Evolutionary conservation across 441 rosid species (phyloP).

Genomic region (Isatis lusitanica): DNA sequence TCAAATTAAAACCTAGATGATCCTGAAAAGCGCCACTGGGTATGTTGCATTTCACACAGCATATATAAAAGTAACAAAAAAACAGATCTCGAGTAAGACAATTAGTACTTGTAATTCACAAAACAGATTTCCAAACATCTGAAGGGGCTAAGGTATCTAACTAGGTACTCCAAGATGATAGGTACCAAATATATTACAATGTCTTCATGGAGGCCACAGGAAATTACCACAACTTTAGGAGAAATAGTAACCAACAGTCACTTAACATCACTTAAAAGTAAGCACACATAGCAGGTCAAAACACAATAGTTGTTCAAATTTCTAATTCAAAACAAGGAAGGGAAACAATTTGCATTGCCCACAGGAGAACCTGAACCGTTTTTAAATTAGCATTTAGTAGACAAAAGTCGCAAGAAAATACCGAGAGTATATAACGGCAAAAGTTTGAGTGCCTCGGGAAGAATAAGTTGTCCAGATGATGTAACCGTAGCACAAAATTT

Average conservation of each 20-base stretch:
- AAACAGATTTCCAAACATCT: slow-evolving; percentile 2
- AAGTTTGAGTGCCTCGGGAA: slow-evolving; percentile 98
- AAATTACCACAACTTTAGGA: background rate
- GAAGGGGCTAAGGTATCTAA: slow-evolving; percentile 5
- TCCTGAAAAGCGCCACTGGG: background rate
- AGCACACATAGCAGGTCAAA: background rate
- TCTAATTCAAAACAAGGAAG: background rate
- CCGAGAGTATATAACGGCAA: slow-evolving; percentile 85
- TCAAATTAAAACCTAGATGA: slow-evolving; percentile 1
- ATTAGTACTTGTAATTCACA: background rate
- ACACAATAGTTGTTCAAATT: background rate
- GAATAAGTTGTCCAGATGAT: slow-evolving; percentile 97
- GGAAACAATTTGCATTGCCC: background rate
- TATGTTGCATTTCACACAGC: background rate
- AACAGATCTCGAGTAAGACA: background rate
- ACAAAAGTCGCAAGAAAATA: slow-evolving; percentile 21
- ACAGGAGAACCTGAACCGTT: background rate
- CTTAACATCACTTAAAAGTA: background rate
- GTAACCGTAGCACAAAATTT: slow-evolving; percentile 98
- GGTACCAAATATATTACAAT: slow-evolving; percentile 9
- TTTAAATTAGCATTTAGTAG: background rate
- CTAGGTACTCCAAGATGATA: background rate
- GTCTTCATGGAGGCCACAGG: background rate
- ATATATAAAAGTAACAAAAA: background rate
- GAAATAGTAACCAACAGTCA: background rate